These are phyloP conservation scores for Diaporthe batatas DNA, from an alignment of 2,329 filamentous ascomycete species.

Conservation along the genomic window DNA sequence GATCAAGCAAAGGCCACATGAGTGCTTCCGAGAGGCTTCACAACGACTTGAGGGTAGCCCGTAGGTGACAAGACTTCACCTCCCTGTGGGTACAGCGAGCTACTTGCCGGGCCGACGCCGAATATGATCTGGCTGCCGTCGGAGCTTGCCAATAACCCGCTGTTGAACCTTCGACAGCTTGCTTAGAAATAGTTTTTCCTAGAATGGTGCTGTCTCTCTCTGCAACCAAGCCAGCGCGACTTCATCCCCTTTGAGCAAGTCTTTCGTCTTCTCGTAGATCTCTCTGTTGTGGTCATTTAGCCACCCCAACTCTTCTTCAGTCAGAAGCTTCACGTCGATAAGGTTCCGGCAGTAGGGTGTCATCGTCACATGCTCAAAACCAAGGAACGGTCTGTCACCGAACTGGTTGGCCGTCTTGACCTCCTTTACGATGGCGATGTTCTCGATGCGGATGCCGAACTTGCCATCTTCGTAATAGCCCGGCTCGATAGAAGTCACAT, in stretches of 20 bases:
- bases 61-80: background rate
- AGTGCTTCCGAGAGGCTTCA: background rate
- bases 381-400: conserved; percentile 92
- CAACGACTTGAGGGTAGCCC: too few species aligned
- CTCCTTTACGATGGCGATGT: conserved; percentile 91
- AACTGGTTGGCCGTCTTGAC: conserved; percentile 89
- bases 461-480: conserved; percentile 97
- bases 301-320: conserved; percentile 82
- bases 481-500: conserved; percentile 95
- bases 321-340: conserved; percentile 81
- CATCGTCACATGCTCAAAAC: conserved; percentile 98
- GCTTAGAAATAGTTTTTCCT: conserved; percentile 45
- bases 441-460: conserved; percentile 97
- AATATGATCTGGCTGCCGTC: too few species aligned
- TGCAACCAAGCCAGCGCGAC: conserved; percentile 84
- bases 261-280: conserved; percentile 84
- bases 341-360: conserved; percentile 93
- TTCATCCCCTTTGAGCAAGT: conserved; percentile 79
- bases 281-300: conserved; percentile 87
- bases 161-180: background rate
- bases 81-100: background rate
- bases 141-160: too few species aligned
- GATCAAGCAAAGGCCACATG: background rate
- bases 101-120: too few species aligned
- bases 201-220: conserved; percentile 81